Evolutionary conservation across 345 rosid genomes (phyloP).

Genomic region (Eucalyptus pauciflora): DNA sequence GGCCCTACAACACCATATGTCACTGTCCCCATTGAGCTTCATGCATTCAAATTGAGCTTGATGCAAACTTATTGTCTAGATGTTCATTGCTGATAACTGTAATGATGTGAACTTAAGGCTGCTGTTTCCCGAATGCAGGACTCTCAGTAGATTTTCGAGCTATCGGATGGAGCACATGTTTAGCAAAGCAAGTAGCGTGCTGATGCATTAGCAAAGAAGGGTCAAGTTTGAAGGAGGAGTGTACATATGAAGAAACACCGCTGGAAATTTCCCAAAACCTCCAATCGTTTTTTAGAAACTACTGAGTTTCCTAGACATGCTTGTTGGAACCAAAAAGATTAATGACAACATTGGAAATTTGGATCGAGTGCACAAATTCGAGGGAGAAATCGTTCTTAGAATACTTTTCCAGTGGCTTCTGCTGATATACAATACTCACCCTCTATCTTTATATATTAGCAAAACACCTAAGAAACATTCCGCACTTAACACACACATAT

Average conservation of each 20-base stretch:
- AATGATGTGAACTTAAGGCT: background rate
- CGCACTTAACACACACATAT: background rate
- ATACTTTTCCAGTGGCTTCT: no score
- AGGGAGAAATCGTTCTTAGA: background rate
- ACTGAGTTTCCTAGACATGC: background rate
- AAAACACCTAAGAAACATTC: background rate
- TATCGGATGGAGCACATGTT: background rate
- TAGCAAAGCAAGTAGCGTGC: background rate
- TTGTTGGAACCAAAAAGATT: background rate
- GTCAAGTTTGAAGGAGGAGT: no score
- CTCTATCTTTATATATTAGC: background rate
- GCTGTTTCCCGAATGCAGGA: accelerated
- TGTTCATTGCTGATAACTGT: background rate
- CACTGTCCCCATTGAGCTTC: background rate
- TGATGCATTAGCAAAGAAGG: no score
- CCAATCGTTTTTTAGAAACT: background rate
- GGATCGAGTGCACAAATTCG: background rate
- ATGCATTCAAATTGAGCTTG: background rate
- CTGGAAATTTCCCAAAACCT: background rate
- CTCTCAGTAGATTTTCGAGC: background rate
- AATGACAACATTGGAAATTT: background rate
- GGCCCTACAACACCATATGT: background rate
- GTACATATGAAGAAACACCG: background rate
- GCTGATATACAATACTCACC: no score
- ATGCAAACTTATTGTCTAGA: background rate